A percentile compares a stretch with the other conserved stretches of the same genome.
These are phyloP conservation scores for Aspergillus thermomutatus DNA, from an alignment of 2,329 filamentous ascomycete genomes.

Conservation along the genomic window DNA sequence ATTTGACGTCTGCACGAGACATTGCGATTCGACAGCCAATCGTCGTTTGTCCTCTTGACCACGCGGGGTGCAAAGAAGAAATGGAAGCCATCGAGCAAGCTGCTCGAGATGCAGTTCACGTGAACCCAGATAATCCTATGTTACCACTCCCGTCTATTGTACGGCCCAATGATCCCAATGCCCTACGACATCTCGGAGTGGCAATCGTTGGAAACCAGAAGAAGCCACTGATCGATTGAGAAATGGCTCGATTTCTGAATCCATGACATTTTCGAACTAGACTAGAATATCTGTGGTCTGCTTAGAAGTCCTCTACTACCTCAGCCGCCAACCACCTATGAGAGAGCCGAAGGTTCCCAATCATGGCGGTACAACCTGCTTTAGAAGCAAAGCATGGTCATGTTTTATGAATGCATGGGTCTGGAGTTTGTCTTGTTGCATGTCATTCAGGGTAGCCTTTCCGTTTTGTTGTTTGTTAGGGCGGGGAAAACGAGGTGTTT, in stretches of 20 bases:
- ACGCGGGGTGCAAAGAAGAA: constrained; percentile 94
- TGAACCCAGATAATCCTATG: constrained; percentile 88
- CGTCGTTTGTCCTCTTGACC: constrained; percentile 91
- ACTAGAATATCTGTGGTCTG: not conserved
- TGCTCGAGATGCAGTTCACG: constrained; percentile 83
- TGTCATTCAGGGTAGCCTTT: constrained; percentile 24
- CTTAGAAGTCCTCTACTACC: not conserved
- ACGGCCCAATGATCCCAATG: constrained; percentile 67
- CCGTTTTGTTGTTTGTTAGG: constrained; percentile 18
- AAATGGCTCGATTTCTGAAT: constrained; percentile 9
- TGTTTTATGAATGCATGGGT: constrained; percentile 36
- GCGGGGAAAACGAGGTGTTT: constrained; percentile 19
- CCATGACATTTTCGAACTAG: constrained; percentile 9
- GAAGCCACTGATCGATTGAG: constrained; percentile 65
- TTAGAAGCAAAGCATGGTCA: constrained; percentile 19
- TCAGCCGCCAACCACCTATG: not conserved
- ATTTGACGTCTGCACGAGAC: constrained; percentile 82
- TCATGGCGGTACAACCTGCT: constrained; percentile 6
- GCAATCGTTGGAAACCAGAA: constrained; percentile 60
- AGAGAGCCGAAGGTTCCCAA: not conserved
- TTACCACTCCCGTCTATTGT: constrained; percentile 83
- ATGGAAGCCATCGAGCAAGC: constrained; percentile 98
- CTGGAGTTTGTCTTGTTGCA: constrained; percentile 33
- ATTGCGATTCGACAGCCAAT: constrained; percentile 88
- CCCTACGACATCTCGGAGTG: constrained; percentile 58